Evolutionary conservation across 2,329 filamentous ascomycete genomes (phyloP), one percentile per base, ranked within the genome.

Genomic region (Fusarium musae): DNA sequence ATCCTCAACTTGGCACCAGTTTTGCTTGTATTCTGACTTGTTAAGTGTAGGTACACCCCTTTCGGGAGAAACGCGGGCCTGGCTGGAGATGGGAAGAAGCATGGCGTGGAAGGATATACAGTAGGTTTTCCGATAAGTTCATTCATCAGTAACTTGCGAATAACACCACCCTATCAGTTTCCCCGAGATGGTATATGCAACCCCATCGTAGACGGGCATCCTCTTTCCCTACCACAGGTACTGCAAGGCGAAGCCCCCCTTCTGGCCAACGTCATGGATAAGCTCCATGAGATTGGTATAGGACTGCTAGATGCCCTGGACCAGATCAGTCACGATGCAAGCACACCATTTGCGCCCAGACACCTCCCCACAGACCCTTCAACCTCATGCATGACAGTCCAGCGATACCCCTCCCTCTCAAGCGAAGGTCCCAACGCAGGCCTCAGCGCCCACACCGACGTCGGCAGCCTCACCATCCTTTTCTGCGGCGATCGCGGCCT

Each of bases 371-470:
- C n/a, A 10, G 30, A 46, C 17, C 30, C 39, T 15, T 36, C 54
- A 4, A 57, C 54, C 21, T 46, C 54, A 1, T 57, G 39, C 30
- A 46, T 57, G 39, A 46, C 30, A 5, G 54, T 46, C n/a, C 39
- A 46, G n/a, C 39, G 39, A 46, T 46, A 57, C 17, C 54, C n/a
- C 28, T 57, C 39, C 28, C 39, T 57, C 13, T 57, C 39, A 19
- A 36, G 7, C 28, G 28, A 57, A 5, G n/a, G 39, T 15, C 21
- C 39, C 12, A 46, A 57, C 5, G 54, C 54, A 21, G 39, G 39
- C 13, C 54, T 57, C 28, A 44, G 39, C 54, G 39, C 54, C n/a
- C 54, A 57, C 30, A 57, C 54, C n/a, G 54, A 57, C n/a, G 39
- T 46, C 7, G 39, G 54, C 6, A 46, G 30, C 17, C 13, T 57